Percentiles rank a stretch among this genome's conserved stretches.
These are phyloP conservation scores for Scheffersomyces quercinus DNA, from an alignment of 1,139 yeast genomes.

Conservation along the genomic window DNA sequence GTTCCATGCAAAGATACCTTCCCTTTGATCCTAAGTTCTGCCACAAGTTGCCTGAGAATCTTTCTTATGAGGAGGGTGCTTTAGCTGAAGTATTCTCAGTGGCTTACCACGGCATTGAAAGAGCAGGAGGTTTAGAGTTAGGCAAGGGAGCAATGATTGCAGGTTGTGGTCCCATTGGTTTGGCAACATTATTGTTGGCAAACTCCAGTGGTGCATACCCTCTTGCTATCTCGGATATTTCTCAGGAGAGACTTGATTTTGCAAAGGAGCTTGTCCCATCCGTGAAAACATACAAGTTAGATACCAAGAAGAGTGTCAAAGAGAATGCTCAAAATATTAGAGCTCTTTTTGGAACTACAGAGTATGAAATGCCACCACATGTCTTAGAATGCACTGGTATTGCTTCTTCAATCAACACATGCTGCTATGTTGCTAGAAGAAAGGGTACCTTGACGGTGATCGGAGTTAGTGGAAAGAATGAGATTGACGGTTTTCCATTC, in stretches of 20 bases:
- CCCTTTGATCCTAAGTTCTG: conserved; percentile 18
- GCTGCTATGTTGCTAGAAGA: conserved; percentile 33
- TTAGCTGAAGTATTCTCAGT: conserved; percentile 34
- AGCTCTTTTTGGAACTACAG: conserved; percentile 23
- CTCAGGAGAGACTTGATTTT: conserved; percentile 28
- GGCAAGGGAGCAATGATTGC: conserved; percentile 28
- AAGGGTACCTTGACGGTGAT: conserved; percentile 31
- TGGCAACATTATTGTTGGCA: conserved; percentile 29
- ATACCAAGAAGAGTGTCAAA: conserved; percentile 12
- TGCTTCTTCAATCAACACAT: conserved; percentile 26
- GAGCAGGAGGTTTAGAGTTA: conserved; percentile 23
- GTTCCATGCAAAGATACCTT: conserved; percentile 27
- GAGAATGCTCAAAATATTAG: conserved; percentile 29
- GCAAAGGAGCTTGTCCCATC: conserved; percentile 30
- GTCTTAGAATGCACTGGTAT: conserved; percentile 33
- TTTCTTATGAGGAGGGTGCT: conserved; percentile 33
- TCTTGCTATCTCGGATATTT: conserved; percentile 29
- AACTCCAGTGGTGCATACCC: conserved; percentile 32
- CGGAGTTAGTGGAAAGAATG: conserved; percentile 23
- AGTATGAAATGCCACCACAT: conserved; percentile 22
- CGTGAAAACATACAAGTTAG: conserved; percentile 29
- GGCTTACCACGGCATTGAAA: conserved; percentile 32
- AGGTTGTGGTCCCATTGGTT: conserved; percentile 38
- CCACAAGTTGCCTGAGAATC: conserved; percentile 28
- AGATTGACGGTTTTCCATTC: conserved; percentile 1